A percentile compares a stretch with the other conserved stretches of the same genome.
These are phyloP conservation scores for Gnaphalium uliginosum DNA, from an alignment of 129 eudicot species.

Conservation along the genomic window DNA sequence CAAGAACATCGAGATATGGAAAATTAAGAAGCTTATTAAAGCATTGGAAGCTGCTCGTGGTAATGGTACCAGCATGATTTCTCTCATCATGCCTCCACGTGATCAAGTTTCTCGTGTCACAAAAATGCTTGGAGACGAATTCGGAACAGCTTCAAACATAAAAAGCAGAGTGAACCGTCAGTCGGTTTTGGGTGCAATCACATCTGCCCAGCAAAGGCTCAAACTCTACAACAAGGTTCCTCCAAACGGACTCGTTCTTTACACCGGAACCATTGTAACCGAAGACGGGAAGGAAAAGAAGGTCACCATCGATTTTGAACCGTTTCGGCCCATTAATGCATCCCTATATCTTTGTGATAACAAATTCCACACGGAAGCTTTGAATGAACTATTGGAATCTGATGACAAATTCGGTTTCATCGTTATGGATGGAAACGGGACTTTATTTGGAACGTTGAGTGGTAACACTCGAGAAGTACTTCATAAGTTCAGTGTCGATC, in stretches of 20 bases:
- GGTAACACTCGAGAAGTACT: constrained; percentile 45
- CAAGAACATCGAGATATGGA: constrained; percentile 46
- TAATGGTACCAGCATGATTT: constrained; percentile 47
- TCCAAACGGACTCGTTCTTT: constrained; percentile 47
- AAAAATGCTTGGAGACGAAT: constrained; percentile 47
- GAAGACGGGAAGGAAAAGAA: constrained; percentile 46
- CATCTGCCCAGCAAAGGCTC: constrained; percentile 44
- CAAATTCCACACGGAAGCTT: constrained; percentile 43
- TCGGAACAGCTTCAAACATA: constrained; percentile 46
- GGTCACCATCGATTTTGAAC: constrained; percentile 42
- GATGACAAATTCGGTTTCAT: constrained; percentile 44
- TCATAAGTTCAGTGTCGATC: constrained; percentile 43
- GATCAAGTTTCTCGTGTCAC: constrained; percentile 45
- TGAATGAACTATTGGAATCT: constrained; percentile 39
- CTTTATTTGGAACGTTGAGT: constrained; percentile 41
- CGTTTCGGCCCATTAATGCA: constrained; percentile 41
- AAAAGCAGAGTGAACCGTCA: constrained; percentile 46
- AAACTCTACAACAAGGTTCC: constrained; percentile 45
- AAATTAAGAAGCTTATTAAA: constrained; percentile 44
- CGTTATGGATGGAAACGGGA: constrained; percentile 43
- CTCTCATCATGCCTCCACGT: constrained; percentile 50
- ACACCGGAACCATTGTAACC: constrained; percentile 44
- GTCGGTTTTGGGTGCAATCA: constrained; percentile 43
- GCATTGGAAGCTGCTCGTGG: constrained; percentile 45
- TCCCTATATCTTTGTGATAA: constrained; percentile 42